phyloP scores from a whole-genome alignment of 345 rosid genomes.

The Gossypium bickii region DNA sequence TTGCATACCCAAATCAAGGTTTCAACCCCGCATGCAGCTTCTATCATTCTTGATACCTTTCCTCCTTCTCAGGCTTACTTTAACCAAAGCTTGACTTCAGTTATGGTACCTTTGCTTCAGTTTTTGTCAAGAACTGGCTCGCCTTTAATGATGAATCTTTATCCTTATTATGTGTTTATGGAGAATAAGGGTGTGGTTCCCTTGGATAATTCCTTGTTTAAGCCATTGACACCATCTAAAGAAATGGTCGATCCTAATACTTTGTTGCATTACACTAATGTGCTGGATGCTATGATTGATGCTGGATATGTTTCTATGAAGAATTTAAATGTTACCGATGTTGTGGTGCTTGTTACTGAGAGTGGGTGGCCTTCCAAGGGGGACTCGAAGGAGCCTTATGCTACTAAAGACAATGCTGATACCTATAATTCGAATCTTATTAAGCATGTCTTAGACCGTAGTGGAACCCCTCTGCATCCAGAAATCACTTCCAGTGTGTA shows the following conservation, averaged over 20 bases:
- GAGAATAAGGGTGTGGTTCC: slow-evolving; percentile 96
- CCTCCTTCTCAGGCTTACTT: slow-evolving; percentile 97
- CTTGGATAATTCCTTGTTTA: slow-evolving; percentile 76
- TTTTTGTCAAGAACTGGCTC: slow-evolving; percentile 77
- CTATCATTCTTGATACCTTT: slow-evolving; percentile 68
- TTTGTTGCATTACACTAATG: slow-evolving; percentile 87
- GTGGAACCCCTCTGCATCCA: slow-evolving; percentile 85
- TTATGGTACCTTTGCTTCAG: slow-evolving; percentile 70
- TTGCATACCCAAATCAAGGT: slow-evolving; percentile 79
- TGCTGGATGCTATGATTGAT: slow-evolving; percentile 94
- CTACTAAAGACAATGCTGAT: slow-evolving; percentile 79
- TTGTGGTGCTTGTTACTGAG: slow-evolving; percentile 75
- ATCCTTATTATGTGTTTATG: slow-evolving; percentile 96
- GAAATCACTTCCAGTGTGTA: slow-evolving; percentile 76
- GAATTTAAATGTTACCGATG: slow-evolving; percentile 77
- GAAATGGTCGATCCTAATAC: slow-evolving; percentile 99
- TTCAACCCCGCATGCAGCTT: slow-evolving; percentile 94
- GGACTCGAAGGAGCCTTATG: slow-evolving; percentile 80
- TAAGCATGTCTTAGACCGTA: slow-evolving; percentile 73
- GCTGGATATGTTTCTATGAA: slow-evolving; percentile 91
- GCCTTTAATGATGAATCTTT: slow-evolving; percentile 94
- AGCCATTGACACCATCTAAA: slow-evolving; percentile 83
- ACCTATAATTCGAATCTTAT: slow-evolving; percentile 84
- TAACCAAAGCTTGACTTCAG: slow-evolving; percentile 72
- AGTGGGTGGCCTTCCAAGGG: slow-evolving; percentile 91